Evolutionary conservation across 2,329 filamentous ascomycete genomes (phyloP).

Genomic region (Colletotrichum tropicale): DNA sequence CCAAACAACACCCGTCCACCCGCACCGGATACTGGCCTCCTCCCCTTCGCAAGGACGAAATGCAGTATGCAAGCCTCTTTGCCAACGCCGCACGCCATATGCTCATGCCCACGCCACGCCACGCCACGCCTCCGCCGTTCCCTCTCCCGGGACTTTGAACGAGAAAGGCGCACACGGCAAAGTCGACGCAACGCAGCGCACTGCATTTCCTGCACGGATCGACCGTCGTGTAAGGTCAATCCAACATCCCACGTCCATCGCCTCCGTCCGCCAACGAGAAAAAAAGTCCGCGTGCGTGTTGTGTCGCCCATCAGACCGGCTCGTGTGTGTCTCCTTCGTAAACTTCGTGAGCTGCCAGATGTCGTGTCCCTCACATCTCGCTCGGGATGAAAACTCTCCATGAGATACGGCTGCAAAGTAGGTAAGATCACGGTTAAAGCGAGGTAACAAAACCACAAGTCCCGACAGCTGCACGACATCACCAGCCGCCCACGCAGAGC

Average conservation of each 20-base stretch:
- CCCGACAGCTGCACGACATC: constrained; percentile 12
- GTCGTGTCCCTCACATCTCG: background rate
- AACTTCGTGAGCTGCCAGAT: background rate
- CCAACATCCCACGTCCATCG: background rate
- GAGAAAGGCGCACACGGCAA: background rate
- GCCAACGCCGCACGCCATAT: background rate
- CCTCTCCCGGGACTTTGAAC: background rate
- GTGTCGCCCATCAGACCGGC: background rate
- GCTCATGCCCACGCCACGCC: background rate
- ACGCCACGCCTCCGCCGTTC: background rate
- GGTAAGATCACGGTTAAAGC: background rate
- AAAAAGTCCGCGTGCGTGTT: background rate
- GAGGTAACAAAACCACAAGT: background rate
- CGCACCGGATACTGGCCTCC: background rate
- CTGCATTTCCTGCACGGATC: constrained; percentile 14
- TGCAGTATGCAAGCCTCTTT: background rate
- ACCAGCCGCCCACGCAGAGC: background rate
- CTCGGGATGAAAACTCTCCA: background rate
- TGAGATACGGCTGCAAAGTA: background rate
- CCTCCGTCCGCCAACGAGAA: background rate
- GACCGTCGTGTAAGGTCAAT: constrained; percentile 10
- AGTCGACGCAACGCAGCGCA: background rate
- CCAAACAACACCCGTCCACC: background rate
- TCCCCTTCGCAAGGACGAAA: background rate
- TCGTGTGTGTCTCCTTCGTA: background rate